Evolutionary conservation across 176 grass and related monocot species (phyloP).

Genomic region (Carex parvula): DNA sequence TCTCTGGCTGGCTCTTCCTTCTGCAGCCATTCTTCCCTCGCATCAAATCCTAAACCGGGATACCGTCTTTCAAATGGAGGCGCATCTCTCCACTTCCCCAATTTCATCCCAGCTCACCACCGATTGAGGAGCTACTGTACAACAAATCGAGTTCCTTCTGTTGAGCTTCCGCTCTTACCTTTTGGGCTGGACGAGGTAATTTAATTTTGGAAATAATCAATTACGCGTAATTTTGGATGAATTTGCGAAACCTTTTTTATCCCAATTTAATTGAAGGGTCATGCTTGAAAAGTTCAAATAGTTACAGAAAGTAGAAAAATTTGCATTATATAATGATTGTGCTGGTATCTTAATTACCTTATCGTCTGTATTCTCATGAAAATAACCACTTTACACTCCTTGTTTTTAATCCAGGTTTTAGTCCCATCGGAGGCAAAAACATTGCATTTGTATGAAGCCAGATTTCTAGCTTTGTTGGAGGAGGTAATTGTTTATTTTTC

Average conservation of each 20-base stretch:
- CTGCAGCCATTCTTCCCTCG: background rate
- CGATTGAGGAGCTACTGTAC: slow-evolving; percentile 16
- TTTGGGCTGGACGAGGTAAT: slow-evolving; percentile 67
- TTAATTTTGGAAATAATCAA: background rate
- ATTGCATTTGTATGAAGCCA: slow-evolving; percentile 93
- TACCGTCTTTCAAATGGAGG: background rate
- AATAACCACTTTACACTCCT: slow-evolving; percentile 16
- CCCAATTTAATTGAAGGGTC: background rate
- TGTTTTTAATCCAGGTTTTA: slow-evolving; percentile 58
- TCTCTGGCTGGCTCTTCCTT: slow-evolving; percentile 29
- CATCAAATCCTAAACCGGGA: slow-evolving; percentile 23
- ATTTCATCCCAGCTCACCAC: slow-evolving; percentile 20
- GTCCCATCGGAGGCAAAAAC: slow-evolving; percentile 91
- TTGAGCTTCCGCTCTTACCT: slow-evolving; percentile 80
- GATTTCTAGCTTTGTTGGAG: slow-evolving; percentile 82
- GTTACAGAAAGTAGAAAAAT: background rate
- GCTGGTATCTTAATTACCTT: background rate
- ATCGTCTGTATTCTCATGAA: background rate
- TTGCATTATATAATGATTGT: background rate
- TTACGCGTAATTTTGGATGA: background rate
- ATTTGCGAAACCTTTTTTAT: background rate
- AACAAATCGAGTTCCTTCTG: slow-evolving; percentile 19
- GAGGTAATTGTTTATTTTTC: slow-evolving; percentile 45
- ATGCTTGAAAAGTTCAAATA: background rate
- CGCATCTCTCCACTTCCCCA: slow-evolving; percentile 6